Base-by-base conservation (phyloP, 352 stramenopile species). In the Phytopythium oedochilum region DNA sequence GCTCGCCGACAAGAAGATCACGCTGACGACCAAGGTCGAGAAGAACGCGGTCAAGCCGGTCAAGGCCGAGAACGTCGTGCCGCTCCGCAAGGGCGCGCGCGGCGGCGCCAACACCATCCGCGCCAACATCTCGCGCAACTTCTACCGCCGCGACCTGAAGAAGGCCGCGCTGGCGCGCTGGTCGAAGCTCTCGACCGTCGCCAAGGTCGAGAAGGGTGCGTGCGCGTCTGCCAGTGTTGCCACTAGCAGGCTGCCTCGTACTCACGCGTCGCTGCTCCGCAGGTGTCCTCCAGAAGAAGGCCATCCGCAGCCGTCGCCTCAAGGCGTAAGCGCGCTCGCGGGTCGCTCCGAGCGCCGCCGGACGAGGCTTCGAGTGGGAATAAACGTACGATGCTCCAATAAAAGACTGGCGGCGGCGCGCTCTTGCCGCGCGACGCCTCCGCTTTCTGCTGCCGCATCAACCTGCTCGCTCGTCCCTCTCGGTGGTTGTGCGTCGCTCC, bases 41-140 rank as follows among this genome's bases (percentile, higher is more conserved):
- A 93, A 92, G 81, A 62, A 66, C 10, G 57, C 35, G 48, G 76
- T 78, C 63, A 92, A 91, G 77, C 85, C 83, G 31, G 63, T 56
- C 49, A 91, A 89, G 76, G 63, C 71, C 34, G 65, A 77, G 64
- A 86, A 90, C 72, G 75, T 60, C 43, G 75, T 93, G 66, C 78
- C 75, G 32, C 78, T 94, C 47, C 84, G 84, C 66, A 94, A 94
- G 80, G 85, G 83, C 57, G 83, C 84, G 53, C 83, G 85, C 55
- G 81, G 72, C 58, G 80, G 83, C 57, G 85, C 73, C 61, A 87
- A 93, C 75, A 93, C 83, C 50, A 94, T 94, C 70, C 81, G 81
- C 52, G 83, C 81, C 64, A 92, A 88, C 76, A 91, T 94, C 67
- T 92, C 85, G 68, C 81, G 81, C 70, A 93, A 86, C 78, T 92